Evolutionary conservation across 257 asterid species (phyloP).

Genomic region (Nicotiana obtusifolia): DNA sequence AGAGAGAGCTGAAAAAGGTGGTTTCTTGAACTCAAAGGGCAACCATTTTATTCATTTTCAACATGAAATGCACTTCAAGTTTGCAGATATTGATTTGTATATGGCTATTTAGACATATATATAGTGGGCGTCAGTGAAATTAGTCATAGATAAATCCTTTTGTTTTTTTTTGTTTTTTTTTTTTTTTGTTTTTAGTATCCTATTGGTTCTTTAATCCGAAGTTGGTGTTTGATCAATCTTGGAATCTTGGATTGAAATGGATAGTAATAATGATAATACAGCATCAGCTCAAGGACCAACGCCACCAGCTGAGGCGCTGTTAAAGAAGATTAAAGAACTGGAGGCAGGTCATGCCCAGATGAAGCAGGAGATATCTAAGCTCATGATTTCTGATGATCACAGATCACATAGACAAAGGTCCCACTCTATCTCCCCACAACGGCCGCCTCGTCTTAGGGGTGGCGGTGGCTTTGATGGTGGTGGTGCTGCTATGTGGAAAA

Average conservation of each 20-base stretch:
- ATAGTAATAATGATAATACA: slow-evolving; percentile 12
- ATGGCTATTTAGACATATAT: not conserved
- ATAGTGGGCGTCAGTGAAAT: not conserved
- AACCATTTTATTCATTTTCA: not conserved
- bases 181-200: no score
- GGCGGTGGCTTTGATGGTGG: slow-evolving; percentile 34
- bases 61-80: not conserved
- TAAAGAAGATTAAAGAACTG: slow-evolving; percentile 79
- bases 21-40: not conserved
- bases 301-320: slow-evolving; percentile 76
- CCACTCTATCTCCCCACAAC: slow-evolving; percentile 76
- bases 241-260: slow-evolving; percentile 31
- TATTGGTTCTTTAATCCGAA: not conserved
- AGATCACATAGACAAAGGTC: slow-evolving; percentile 52
- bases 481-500: slow-evolving; percentile 43
- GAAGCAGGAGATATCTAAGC: slow-evolving; percentile 75
- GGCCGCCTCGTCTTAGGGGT: slow-evolving; percentile 34
- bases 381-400: slow-evolving; percentile 23
- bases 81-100: not conserved
- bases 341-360: slow-evolving; percentile 76
- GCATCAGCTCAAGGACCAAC: slow-evolving; percentile 17
- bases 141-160: not conserved
- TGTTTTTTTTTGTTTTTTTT: no score
- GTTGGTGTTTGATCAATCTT: slow-evolving; percentile 2
- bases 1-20: not conserved